Evolutionary conservation across 2,329 filamentous ascomycete genomes (phyloP), one percentile per base, ranked within the genome.

Genomic region (Alternaria postmessia): DNA sequence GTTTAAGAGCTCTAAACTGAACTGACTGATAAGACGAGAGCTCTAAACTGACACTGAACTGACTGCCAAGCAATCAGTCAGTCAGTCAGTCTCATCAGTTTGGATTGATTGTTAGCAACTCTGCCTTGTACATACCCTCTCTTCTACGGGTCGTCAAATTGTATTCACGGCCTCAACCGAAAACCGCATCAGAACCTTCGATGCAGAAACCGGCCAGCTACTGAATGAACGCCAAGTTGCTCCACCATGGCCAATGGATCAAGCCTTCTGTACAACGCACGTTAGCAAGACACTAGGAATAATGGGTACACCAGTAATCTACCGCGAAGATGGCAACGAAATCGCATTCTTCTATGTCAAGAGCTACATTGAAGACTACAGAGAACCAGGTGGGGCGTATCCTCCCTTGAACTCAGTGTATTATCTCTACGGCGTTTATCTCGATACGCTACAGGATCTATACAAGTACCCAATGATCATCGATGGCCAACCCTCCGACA

Each of bases 391-490:
- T n/a, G 67, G 72, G 14, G 67, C 71, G 3, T 69, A 61, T n/a
- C 74, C 74, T 5, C 64, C 72, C 6, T 64, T 71, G 24, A 81
- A 81, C 57, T 77, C 78, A 18, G 70, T 78, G 14, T 81, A 81
- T 61, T 79, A 78, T 53, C 71, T 81, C 44, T 78, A 81, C 61
- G 80, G 75, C 32, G 71, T 82, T 11, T 73, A 80, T 47, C 69
- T 82, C 3, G 76, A 77, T 5, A 78, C 77, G 6, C 66, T 83
- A 8, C 65, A 73, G 26, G 79, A 81, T 48, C 69, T 78, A 36
- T 66, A 71, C 26, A 77, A 78, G 57, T 86, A 83, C 54, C 85
- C 85, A 1, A 73, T 86, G 8, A 68, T 80, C 48, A 72, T 87
- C 1, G 83, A 86, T 59, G 83, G 83, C 0, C 69, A 74, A 3